Evolutionary conservation across 2,329 filamentous ascomycete species (phyloP), one percentile per base, ranked within the genome.

Genomic region (Ophiostoma sp.): DNA sequence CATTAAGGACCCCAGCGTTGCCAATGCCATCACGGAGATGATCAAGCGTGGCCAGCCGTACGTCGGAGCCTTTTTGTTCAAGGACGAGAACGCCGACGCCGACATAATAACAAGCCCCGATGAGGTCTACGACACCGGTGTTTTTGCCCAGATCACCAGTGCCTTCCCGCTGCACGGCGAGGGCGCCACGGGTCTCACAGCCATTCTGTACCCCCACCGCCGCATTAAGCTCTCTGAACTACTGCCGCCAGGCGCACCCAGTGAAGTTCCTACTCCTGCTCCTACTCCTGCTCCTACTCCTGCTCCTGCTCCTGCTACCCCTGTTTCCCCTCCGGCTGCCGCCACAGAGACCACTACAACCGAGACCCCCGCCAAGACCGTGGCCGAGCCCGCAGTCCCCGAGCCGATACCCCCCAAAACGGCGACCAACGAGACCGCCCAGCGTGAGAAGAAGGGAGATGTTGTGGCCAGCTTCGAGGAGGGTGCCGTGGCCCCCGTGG

Each of bases 391-490:
- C 15, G 75, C 76, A 7, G 78, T 83, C 13, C 86, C 87, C 1
- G 87, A 90, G 69, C 85, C 86, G 10, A 87, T 89, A 73, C 85
- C 87, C 75, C 81, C 39, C 87, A 88, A 76, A 71, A 62, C 52
- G 23, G 7, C 80, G 5, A 68, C 67, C 5, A 84, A 87, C 69
- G 86, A 87, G 70, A 85, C 87, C 48, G 72, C 80, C 6, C 75
- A 81, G 41, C 79, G 81, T 44, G 90, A 94, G 73, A 92, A 91
- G 80, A 92, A 93, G 79, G 95, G 94, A 3, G 95, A 98, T 78
- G 93, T 98, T 8, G 94, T 98, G 57, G 94, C 95, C 1, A 97
- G 94, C 81, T 98, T 99, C 73, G 95, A 99, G 79, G 95, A 99
- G 82, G 85, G 85, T 27, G 84, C 85, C 5, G 85, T 91, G 3